These are phyloP conservation scores for Alternaria rosae DNA, from an alignment of 2,329 filamentous ascomycete species.

Conservation along the genomic window DNA sequence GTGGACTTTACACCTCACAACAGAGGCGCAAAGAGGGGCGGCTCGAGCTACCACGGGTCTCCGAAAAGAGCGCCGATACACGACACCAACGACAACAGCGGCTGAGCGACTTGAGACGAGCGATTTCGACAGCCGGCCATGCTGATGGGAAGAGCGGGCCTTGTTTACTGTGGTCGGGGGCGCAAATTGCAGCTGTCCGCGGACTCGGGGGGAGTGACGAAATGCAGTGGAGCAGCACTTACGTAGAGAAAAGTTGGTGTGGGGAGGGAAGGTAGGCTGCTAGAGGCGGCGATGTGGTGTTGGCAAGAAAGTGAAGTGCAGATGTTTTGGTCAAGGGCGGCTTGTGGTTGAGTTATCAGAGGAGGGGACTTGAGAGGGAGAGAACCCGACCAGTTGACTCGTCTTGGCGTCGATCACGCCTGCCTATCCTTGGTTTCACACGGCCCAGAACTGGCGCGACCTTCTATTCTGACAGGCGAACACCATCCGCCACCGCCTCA, in stretches of 20 bases:
- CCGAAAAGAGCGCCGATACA: slow-evolving; percentile 18
- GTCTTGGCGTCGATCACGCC: slow-evolving; percentile 39
- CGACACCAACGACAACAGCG: slow-evolving; percentile 15
- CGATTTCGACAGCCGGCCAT: slow-evolving; percentile 18
- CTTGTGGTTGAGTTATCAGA: slow-evolving; percentile 36
- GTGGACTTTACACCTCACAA: slow-evolving; percentile 27
- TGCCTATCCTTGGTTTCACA: slow-evolving; percentile 34
- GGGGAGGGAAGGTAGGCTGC: slow-evolving; percentile 12
- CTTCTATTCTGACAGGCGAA: slow-evolving; percentile 20
- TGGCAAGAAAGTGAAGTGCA: slow-evolving; percentile 29
- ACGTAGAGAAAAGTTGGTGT: slow-evolving; percentile 30
- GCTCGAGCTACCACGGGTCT: slow-evolving; percentile 27
- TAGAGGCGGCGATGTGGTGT: slow-evolving; percentile 19
- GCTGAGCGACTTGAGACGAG: slow-evolving; percentile 12
- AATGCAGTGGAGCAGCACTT: slow-evolving; percentile 38
- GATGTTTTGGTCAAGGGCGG: slow-evolving; percentile 29
- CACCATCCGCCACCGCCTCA: slow-evolving; percentile 17
- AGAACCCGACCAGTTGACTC: slow-evolving; percentile 27
- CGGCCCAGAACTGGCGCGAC: slow-evolving; percentile 35
- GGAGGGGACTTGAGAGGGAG: slow-evolving; percentile 32
- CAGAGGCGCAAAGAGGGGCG: slow-evolving; percentile 41
- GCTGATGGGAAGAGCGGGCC: slow-evolving; percentile 30
- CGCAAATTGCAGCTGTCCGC: slow-evolving; percentile 38
- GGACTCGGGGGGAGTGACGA: slow-evolving; percentile 37
- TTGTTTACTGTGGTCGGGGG: slow-evolving; percentile 29